Evolutionary conservation across 2,329 filamentous ascomycete species (phyloP), one percentile per base, ranked within the genome.

Genomic region (Teratosphaeria epicoccoides): DNA sequence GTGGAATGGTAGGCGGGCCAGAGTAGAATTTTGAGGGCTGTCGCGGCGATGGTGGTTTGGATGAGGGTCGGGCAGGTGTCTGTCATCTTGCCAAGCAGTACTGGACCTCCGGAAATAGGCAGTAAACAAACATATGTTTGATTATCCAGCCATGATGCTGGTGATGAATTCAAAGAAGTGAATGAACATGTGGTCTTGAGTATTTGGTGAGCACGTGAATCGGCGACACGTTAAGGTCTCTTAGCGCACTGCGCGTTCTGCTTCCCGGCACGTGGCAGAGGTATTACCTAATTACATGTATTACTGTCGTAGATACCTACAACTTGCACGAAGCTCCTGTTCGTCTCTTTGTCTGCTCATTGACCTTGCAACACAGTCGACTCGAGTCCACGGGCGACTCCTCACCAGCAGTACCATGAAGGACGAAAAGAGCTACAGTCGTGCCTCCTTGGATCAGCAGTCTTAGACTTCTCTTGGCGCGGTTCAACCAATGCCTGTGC

Each of bases 1-100:
- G 93, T 98, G 5, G 93, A 98, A 77, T 78, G 95, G 90, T 97
- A 97, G 61, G 91, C 87, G 25, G 91, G 91, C 71, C 95, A 93
- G 52, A 97, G 78, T 54, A 97, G 81, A 56, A 96, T 76, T 74
- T 97, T 97, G 69, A 97, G 81, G 28, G 89, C 88, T 23, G 87
- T 85, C 51, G 90, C 85, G 59, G 94, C 83, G 60, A 95, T 73
- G 60, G 88, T 88, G 76, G 85, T 90, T 74, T 96, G 90, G 68
- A 82, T 75, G 70, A 97, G 78, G n/a, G 90, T 87, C 51, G 93
- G 93, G 68, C 90, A 89, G 50, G 82, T 71, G 58, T 91, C 87
- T 65, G 83, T 77, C 88, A 95, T 95, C 10, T 40, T 40, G 33
- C 9, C 2, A 12, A 12, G 2, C 9, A 3, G 12, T 28, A 14